A percentile compares a stretch with the other conserved stretches of the same genome.
Conservation (phyloP, 1,284 basidiomycete genomes). For the Lentinula novae-zelandiae region DNA sequence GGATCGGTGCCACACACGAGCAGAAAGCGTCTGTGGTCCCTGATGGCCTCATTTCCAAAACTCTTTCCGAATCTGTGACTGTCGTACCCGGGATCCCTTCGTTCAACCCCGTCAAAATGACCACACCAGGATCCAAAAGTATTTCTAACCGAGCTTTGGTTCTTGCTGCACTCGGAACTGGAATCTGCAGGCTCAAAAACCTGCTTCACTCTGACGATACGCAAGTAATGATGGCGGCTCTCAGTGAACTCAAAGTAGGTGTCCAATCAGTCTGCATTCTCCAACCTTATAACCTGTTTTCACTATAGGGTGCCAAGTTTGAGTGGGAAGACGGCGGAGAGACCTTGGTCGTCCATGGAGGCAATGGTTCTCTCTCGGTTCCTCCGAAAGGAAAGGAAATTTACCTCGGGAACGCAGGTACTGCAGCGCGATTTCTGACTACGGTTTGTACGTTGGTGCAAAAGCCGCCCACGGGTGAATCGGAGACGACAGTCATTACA, state of each 20-base stretch:
- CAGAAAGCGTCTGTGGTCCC: constrained; percentile 85
- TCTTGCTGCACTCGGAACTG: constrained; percentile 87
- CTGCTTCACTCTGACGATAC: constrained; percentile 97
- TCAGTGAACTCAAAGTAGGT: constrained; percentile 80
- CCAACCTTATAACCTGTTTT: not conserved
- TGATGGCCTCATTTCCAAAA: constrained; percentile 79
- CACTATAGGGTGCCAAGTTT: constrained; percentile 69
- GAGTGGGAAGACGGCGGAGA: constrained; percentile 89
- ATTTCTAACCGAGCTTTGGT: constrained; percentile 96
- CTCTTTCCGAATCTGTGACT: constrained; percentile 73
- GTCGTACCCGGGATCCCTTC: constrained; percentile 68
- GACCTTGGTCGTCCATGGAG: constrained; percentile 90
- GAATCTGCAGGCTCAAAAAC: constrained; percentile 87
- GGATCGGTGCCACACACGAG: constrained; percentile 92
- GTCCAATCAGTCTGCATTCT: constrained; percentile 5
- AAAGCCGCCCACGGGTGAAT: constrained; percentile 36
- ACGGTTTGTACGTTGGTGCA: constrained; percentile 90
- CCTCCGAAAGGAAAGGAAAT: constrained; percentile 82
- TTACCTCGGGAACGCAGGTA: constrained; percentile 97
- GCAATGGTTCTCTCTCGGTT: constrained; percentile 75
- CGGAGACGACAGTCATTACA: constrained; percentile 75
- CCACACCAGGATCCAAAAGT: constrained; percentile 95
- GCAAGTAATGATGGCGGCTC: constrained; percentile 97
- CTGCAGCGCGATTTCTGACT: constrained; percentile 96
- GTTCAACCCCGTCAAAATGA: constrained; percentile 76